phyloP scores from a whole-genome alignment of 139 green algal species.

The Chlorella ohadii region DNA sequence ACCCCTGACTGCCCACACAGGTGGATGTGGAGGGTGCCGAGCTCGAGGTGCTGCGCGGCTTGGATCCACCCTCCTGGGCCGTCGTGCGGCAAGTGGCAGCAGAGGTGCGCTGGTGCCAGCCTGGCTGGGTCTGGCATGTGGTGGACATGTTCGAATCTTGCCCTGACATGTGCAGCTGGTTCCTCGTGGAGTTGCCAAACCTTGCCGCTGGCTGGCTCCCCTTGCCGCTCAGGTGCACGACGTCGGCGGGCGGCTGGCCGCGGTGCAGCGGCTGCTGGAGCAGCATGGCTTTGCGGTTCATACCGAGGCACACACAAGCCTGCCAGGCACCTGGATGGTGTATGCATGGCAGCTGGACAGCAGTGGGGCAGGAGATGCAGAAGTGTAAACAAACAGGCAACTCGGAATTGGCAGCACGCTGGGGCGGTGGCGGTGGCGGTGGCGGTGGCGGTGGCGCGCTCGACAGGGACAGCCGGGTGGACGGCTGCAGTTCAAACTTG shows the following conservation, averaged over 20 bases:
- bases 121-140: too few species aligned
- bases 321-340: not conserved
- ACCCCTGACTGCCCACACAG: not conserved
- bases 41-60: constrained; percentile 42
- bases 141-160: too few species aligned
- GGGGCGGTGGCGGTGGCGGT: too few species aligned
- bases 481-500: too few species aligned
- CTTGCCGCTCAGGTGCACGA: constrained; percentile 32
- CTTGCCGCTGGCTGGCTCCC: too few species aligned
- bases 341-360: constrained; percentile 3
- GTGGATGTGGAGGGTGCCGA: constrained; percentile 53
- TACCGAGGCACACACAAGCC: not conserved
- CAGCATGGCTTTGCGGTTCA: not conserved
- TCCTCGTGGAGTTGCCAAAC: too few species aligned
- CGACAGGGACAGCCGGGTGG: too few species aligned
- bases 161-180: too few species aligned
- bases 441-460: too few species aligned
- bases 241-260: not conserved
- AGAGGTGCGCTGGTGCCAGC: constrained; percentile 2
- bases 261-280: not conserved
- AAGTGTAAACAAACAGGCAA: too few species aligned
- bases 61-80: constrained; percentile 17
- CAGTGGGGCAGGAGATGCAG: too few species aligned
- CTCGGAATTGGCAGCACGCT: too few species aligned
- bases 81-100: constrained; percentile 33